phyloP scores from a whole-genome alignment of 1,139 yeast genomes.

The Geotrichum fermentans region DNA sequence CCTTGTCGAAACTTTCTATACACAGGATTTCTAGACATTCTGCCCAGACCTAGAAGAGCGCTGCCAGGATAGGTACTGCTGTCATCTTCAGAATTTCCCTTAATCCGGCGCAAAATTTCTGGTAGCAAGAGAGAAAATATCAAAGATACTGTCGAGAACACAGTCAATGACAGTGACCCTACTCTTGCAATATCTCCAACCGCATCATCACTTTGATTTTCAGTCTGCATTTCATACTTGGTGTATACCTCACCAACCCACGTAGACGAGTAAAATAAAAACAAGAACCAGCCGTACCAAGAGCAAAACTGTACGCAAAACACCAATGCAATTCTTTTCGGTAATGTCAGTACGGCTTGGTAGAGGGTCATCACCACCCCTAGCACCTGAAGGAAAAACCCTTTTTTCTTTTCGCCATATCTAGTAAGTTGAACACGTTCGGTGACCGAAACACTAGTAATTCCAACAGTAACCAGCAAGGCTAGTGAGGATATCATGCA shows the following conservation, averaged over 20 bases:
- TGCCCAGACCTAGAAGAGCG: not conserved
- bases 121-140: constrained; percentile 36
- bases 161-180: constrained; percentile 39
- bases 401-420: constrained; percentile 16
- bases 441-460: constrained; percentile 40
- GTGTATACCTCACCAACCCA: constrained; percentile 42
- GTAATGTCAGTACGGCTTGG: constrained; percentile 26
- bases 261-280: constrained; percentile 39
- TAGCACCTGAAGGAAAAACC: constrained; percentile 17
- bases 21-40: constrained; percentile 6
- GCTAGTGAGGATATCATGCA: constrained; percentile 44
- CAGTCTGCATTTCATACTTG: constrained; percentile 21
- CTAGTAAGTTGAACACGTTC: constrained; percentile 26
- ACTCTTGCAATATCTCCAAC: constrained; percentile 40
- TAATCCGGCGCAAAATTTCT: constrained; percentile 20
- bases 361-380: constrained; percentile 24
- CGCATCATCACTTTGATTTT: constrained; percentile 22
- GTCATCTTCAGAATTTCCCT: not conserved
- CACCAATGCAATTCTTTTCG: constrained; percentile 30
- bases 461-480: constrained; percentile 39
- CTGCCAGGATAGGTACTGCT: not conserved
- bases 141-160: constrained; percentile 38
- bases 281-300: constrained; percentile 41
- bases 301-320: constrained; percentile 37
- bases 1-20: constrained; percentile 8